phyloP scores from a whole-genome alignment of 495 filamentous ascomycete species.

The Bryoglossum gracile region DNA sequence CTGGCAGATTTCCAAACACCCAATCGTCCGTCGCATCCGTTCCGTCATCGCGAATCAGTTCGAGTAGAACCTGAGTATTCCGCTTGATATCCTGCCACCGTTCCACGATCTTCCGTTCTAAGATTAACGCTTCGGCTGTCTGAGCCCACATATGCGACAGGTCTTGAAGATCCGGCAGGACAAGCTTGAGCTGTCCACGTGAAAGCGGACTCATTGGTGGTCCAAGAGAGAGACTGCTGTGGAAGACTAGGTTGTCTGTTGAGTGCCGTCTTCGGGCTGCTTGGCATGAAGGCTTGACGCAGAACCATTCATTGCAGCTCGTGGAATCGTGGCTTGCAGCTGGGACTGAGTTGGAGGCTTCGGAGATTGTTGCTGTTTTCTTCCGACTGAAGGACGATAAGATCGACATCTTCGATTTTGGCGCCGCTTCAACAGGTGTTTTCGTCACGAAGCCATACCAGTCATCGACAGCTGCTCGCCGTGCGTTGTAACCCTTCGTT shows the following conservation, averaged over 20 bases:
- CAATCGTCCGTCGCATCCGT: constrained; percentile 46
- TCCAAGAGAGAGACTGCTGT: constrained; percentile 43
- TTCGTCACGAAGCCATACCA: constrained; percentile 44
- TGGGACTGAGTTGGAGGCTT: constrained; percentile 3
- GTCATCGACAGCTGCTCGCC: constrained; percentile 42
- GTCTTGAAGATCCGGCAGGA: constrained; percentile 42
- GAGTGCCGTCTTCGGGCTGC: constrained; percentile 21
- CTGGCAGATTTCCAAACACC: constrained; percentile 19
- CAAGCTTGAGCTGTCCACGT: constrained; percentile 37
- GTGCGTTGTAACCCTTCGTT: constrained; percentile 48
- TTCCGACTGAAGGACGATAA: constrained; percentile 43
- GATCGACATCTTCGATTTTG: constrained; percentile 37
- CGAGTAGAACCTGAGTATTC: constrained; percentile 43
- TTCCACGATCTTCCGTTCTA: constrained; percentile 46
- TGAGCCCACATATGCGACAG: constrained; percentile 44
- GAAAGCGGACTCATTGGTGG: constrained; percentile 45
- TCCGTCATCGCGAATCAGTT: constrained; percentile 46
- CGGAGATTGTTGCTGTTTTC: constrained; percentile 28
- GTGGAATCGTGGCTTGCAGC: constrained; percentile 13
- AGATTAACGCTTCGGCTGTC: constrained; percentile 47
- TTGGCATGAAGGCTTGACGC: constrained; percentile 27
- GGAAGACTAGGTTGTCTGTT: constrained; percentile 37
- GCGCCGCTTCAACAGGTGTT: constrained; percentile 33
- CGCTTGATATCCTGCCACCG: constrained; percentile 44
- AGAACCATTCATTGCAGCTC: constrained; percentile 26